Evolutionary conservation across 495 filamentous ascomycete genomes (phyloP), one percentile per base, ranked within the genome.

Genomic region (Daldinia concentrica): DNA sequence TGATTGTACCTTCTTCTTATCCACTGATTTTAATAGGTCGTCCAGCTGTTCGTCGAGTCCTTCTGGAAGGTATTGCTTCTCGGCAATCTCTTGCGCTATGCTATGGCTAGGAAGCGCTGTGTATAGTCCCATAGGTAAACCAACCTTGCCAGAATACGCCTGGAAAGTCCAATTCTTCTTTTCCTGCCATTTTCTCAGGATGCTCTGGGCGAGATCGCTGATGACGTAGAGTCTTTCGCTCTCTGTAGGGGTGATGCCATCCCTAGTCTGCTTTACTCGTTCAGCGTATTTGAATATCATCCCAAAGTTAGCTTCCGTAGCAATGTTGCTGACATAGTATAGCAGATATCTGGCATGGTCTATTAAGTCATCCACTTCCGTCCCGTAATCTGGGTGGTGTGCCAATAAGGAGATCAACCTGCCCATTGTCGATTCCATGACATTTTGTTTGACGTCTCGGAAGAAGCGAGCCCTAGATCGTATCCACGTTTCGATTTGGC

Each of bases 201-300:
- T 85, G 1, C 89, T 86, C 79, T 96, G 92, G 0, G 94, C 90
- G 12, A 99, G 85, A 73, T 99, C 95, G 55, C 91, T 92, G n/a
- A 98, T 80, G 15, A 93, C 88, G 73, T 97, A 96, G 26, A 98
- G 86, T 54, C 90, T 89, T 64, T 91, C 87, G 64, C 86, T 87
- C 68, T 84, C 75, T 0, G 78, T 74, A 0, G 81, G 84, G 41
- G 83, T 84, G 54, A 98, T 86, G 24, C 87, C 91, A 75, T 99
- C 96, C 22, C 89, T 87, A 24, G 92, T 91, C 79, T 94, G 91
- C 81, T 99, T 99, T 55, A 97, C 90, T 8, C 93, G 90, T 81
- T 98, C 93, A 17, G 92, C 95, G 54, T 97, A 89, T 78, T 97
- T 93, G 83, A 90, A 96, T 64, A 99, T 94, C 65, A 97, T 80